Base-by-base conservation (phyloP, 2,329 filamentous ascomycete genomes). In the Eutypa lata region DNA sequence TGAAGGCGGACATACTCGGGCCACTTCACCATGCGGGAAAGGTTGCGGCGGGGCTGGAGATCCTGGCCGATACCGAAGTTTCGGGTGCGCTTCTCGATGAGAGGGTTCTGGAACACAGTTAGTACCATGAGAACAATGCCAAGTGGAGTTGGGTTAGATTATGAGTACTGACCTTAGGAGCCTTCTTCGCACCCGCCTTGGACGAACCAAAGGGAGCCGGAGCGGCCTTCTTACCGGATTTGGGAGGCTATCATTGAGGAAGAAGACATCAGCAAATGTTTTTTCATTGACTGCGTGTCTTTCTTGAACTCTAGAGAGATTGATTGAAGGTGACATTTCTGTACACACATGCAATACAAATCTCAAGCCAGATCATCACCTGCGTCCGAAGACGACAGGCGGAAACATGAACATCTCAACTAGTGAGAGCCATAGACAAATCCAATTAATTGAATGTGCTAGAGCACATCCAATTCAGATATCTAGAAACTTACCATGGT, bases 201-300 rank as follows among this genome's bases (percentile, higher is more conserved):
- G 87, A 85, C 82, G 92, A 87, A 74, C 91, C 90, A 87, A 96
- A 96, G 76, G 94, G 94, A 81, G 94, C 91, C 76, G 94, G 83
- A 71, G 94, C 94, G 80, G 90, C 88, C 86, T 97, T 97, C 90
- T 97, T 97, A 84, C 91, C 91, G 73, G 82, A 75, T 83, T 97
- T 99, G 76, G 93, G 90, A 89, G 94, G 91, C 94, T 97, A 83
- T 97, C 92, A 97, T 97, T 94, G 93, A 97, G 93, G 91, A 95
- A 94, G 89, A 96, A 91, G 87, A 90, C 81, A 91, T 96, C 89
- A 97, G 91, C 88, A 78, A 83, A 81, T 85, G 84, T 87, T 83
- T 87, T n/a, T 87, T 81, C 82, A 86, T 85, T 78, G 77, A 79
- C 78, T 80, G 81, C 76, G 73, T 45, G 82, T 89, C 88, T 91